Evolutionary conservation across 495 filamentous ascomycete genomes (phyloP), one percentile per base, ranked within the genome.

Genomic region (Extremus antarcticus): DNA sequence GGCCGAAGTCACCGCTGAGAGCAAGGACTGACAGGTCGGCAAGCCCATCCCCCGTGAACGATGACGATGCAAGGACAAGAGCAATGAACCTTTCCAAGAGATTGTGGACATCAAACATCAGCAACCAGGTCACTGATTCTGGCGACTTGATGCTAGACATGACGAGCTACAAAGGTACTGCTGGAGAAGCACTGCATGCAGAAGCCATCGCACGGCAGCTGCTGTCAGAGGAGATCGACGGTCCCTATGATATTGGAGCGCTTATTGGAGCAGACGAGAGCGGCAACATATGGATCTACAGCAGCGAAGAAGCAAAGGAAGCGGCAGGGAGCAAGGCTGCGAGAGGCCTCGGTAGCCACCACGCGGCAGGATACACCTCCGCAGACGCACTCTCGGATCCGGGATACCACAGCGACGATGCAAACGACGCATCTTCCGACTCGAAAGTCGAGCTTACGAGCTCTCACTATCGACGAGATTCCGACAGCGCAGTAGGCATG

Each of bases 91-190:
- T 98, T 3, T 95, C 90, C 20, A 86, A 90, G 65, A 88, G 94
- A 66, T 74, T 98, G 11, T 85, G 85, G 21, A 79, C 77, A 0
- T 92, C 88, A 25, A 96, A 97, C 64, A 98, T 98, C 50, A 88
- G 84, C 17, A 90, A 85, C 25, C 86, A 90, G 60, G 81, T 98
- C 29, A 97, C 82, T 2, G 91, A 95, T 23, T 86, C 77, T 0
- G 92, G 94, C n/a, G 94, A 98, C 69, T 72, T 98, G 32, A 97
- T 95, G 91, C 71, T 98, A 55, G 92, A 98, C 65, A 96, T 98
- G 90, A 91, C 90, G 2, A 88, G 88, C 0, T 96, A 95, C 65
- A 97, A 96, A 65, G 84, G 83, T 63, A 90, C 82, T 60, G 90
- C 95, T 50, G 90, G 95, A 61, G 90, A 97, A 63, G 85, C 89